Base-by-base conservation (phyloP, 305 asterid genomes). In the Fraxinus platypoda region DNA sequence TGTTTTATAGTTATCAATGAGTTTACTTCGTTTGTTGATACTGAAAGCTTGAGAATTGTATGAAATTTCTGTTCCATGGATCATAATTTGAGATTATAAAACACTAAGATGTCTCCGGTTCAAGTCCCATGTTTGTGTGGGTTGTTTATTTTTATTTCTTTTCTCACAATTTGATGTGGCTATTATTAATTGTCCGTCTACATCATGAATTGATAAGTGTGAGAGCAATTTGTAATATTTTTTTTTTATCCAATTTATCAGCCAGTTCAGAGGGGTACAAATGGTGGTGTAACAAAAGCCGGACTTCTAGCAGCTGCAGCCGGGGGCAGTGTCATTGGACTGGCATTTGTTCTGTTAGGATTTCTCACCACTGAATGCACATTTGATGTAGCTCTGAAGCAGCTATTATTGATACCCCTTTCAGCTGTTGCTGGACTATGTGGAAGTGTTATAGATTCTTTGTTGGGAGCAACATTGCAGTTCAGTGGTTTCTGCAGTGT, bases 401-500 rank as follows among this genome's bases (percentile, higher is more conserved):
- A 95, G 90, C 90, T 93, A 37, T 43, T 94, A 19, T 70, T 94
- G 68, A 90, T 95, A 79, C 99, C 98, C 5, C 77, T 95, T 70
- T 93, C 99, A 70, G 91, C 97, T 81, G 54, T 91, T 80, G 92
- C 98, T 46, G 98, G 99, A 86, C 83, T 95, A 70, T 83, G 90
- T 68, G 99, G 98, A 85, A 95, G 99, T 54, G 78, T 89, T 15
- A 88, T 94, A 72, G 99, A 94, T 91, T 96, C 99, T 81, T 73
- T 96, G 82, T 85, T 96, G 76, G 99, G 99, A 83, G 99, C 99
- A 23, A 96, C 99, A 34, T 88, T 96, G 86, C 98, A 96, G 75
- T 96, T 88, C 89, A 96, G 98, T 83, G 98, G 99, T 76, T 93
- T 87, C 85, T 94, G 99, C 88, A 89, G 86, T 57, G 95, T 96